Base-by-base conservation (phyloP, 202 grass and related monocot species). In the Carex sylvatica region DNA sequence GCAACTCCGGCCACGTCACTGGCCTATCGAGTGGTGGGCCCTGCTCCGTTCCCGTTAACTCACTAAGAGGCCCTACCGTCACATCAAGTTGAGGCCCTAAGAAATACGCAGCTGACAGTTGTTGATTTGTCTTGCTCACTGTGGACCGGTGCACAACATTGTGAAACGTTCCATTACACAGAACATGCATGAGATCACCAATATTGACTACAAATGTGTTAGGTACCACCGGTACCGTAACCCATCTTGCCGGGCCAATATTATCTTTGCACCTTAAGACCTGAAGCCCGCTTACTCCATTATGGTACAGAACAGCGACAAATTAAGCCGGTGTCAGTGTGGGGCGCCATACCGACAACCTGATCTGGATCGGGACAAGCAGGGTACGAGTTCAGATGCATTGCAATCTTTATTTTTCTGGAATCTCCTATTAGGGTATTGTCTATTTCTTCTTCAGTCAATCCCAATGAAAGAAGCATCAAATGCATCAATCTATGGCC, bases 321-420 rank as follows among this genome's bases (percentile, higher is more conserved):
- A n/a, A n/a, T n/a, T n/a, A 87, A 87, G 66, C 84, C 84, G 0
- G 89, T 90, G 88, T 93, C 89, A 0, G 89, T 90, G 88, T 97
- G 94, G 40, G 75, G 74, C 16, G 83, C 44, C 18, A 93, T 52
- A 40, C 94, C 94, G 0, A 97, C 44, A 10, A 87, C 87, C 11
- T 78, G 86, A 14, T 92, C 87, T 5, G 91, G 89, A 2, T 97
- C 70, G 1, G 91, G 83, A 24, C 94, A 97, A 81, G 60, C 79
- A 19, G 89, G 91, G 5, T 82, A 92, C 44, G 85, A 28, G 83
- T 88, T 93, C 0, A 91, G 54, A 73, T 89, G 88, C n/a, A 93
- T 83, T 33, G 78, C 81, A 14, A 82, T 47, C 20, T 80, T 81
- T 63, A 73, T 5, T 2, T 86, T 72, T 3, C 59, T 69, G 60